These are phyloP conservation scores for Cercophora samala DNA, from an alignment of 495 filamentous ascomycete genomes.

Conservation along the genomic window DNA sequence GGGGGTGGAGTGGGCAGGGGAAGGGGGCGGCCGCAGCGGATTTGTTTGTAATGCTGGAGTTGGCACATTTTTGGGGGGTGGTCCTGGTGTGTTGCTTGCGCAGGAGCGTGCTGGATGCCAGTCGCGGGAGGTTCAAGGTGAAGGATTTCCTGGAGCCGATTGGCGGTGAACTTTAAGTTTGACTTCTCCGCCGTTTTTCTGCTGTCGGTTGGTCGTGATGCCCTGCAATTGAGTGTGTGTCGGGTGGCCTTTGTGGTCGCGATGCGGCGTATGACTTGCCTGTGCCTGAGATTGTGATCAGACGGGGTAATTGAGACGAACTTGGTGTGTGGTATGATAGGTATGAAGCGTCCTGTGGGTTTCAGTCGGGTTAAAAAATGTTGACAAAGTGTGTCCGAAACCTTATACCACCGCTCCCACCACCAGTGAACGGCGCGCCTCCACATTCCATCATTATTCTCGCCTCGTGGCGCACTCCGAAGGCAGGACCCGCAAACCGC, in stretches of 20 bases:
- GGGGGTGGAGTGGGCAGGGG: background rate
- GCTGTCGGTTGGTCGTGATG: no score
- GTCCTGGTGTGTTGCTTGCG: background rate
- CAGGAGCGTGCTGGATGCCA: background rate
- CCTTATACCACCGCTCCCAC: background rate
- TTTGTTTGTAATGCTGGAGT: background rate
- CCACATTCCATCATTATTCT: background rate
- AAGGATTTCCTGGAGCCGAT: background rate
- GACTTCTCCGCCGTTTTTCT: background rate
- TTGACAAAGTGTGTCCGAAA: background rate
- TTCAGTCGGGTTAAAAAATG: background rate
- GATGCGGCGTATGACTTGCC: background rate
- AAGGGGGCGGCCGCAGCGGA: background rate
- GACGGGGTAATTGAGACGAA: background rate
- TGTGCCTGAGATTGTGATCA: background rate
- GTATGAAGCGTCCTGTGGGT: background rate
- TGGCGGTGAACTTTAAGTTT: background rate
- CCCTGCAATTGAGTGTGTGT: no score
- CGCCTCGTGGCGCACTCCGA: background rate
- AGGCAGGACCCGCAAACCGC: background rate
- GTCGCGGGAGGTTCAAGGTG: background rate
- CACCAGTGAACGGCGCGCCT: background rate
- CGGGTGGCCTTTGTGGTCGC: background rate
- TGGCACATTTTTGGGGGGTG: slow-evolving; percentile 3
- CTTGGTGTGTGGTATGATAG: background rate